Evolutionary conservation across 2,329 filamentous ascomycete genomes (phyloP).

Genomic region (Fusarium anthophilum): DNA sequence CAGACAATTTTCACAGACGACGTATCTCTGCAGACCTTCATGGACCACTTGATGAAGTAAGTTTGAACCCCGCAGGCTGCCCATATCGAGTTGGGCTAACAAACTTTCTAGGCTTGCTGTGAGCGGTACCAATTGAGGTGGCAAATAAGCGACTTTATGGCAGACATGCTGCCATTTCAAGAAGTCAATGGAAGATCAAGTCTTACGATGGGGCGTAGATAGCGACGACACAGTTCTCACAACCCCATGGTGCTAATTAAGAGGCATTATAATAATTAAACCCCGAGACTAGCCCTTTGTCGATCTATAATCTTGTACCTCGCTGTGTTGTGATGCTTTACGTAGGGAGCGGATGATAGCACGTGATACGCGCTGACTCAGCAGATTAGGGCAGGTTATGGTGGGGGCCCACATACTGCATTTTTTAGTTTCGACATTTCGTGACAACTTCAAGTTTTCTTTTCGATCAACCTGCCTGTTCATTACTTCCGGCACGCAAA

Average conservation of each 20-base stretch:
- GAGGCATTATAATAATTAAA: conserved; percentile 1
- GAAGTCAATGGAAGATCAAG: neutral
- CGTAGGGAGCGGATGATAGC: neutral
- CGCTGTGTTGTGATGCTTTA: too few species aligned
- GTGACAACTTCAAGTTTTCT: conserved; percentile 6
- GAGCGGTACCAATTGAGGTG: conserved; percentile 66
- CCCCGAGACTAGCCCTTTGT: neutral
- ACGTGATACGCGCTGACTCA: neutral
- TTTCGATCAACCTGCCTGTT: conserved; percentile 20
- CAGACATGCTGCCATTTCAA: neutral
- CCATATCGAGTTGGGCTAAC: neutral
- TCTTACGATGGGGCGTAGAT: neutral
- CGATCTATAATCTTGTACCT: neutral
- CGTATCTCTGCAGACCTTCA: conserved; percentile 97
- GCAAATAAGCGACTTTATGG: neutral
- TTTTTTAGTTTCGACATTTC: conserved; percentile 21
- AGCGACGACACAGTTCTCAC: neutral
- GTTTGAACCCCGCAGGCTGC: conserved; percentile 44
- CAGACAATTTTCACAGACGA: conserved; percentile 99
- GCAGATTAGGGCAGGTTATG: conserved; percentile 46
- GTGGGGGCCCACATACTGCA: conserved; percentile 47
- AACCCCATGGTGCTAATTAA: neutral
- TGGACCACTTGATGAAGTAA: conserved; percentile 99
- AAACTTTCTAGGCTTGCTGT: conserved; percentile 62
- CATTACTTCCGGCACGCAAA: conserved; percentile 53